Base-by-base conservation (phyloP, 2,329 filamentous ascomycete species). In the Fusarium sp. region DNA sequence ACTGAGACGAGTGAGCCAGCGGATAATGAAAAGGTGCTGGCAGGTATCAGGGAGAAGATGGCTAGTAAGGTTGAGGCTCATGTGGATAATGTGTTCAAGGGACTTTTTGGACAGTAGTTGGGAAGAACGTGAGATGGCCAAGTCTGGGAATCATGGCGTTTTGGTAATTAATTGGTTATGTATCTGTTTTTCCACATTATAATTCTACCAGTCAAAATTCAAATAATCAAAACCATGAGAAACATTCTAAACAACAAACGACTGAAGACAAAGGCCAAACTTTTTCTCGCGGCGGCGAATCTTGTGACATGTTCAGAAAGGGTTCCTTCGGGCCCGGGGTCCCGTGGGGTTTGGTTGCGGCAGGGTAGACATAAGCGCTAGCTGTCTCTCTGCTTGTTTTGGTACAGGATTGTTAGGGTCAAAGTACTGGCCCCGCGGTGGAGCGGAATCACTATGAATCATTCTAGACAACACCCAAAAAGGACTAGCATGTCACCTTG, bases 21-120 rank as follows among this genome's bases (percentile, higher is more conserved):
- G 5, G 61, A 69, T 12, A 72, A 62, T 25, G 70, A 71, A 8
- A 71, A 71, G 16, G 61, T 73, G 2, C 16, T 73, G 16, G 61
- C 18, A 6, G 53, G 48, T 0, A 25, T 66, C 9, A 54, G 69
- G 10, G 44, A 56, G 2, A 66, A 30, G 16, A 56, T 52, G 43
- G 32, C 40, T 1, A 46, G 44, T 0, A 57, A 51, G 29, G 69
- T 71, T 0, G 47, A 11, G 11, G 32, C 47, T 6, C 60, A 71
- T 24, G 57, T 69, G 2, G 40, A 66, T 8, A 34, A 44, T 1
- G 15, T 58, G 0, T 69, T 62, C 18, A 48, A 49, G n/a, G 13
- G 38, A n/a, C 48, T 66, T 20, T 16, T 66, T 6, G 9, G 38
- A 16, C 20, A 30, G 27, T 51, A 40, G 40, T 9, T 1, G 11